These are phyloP conservation scores for Lotmaria passim DNA, from an alignment of 208 protist species.

Conservation along the genomic window DNA sequence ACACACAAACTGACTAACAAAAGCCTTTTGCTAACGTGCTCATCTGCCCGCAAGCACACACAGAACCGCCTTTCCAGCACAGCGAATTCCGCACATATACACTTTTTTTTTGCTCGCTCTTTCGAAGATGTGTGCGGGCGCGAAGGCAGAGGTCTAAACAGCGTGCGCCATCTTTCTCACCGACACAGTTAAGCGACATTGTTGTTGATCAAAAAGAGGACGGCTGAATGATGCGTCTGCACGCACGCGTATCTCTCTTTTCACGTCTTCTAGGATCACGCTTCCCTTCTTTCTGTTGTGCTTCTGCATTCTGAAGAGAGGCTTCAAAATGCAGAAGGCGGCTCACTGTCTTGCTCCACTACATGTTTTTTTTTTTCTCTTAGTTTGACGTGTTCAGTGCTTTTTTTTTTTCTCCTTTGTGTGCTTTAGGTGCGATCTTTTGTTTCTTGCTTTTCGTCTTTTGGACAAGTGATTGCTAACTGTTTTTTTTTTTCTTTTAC, in stretches of 20 bases:
- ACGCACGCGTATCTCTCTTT: not conserved
- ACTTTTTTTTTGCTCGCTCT: conserved; percentile 1
- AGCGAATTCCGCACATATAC: too few relatives aligned
- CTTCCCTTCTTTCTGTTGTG: not conserved
- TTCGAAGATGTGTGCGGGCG: too few relatives aligned
- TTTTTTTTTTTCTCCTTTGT: conserved; percentile 7
- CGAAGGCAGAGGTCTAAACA: not conserved
- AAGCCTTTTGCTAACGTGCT: too few relatives aligned
- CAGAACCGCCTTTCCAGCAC: too few relatives aligned
- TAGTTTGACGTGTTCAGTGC: not conserved
- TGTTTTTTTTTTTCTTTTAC: conserved; percentile 12
- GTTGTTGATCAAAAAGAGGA: not conserved
- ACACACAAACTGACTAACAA: too few relatives aligned
- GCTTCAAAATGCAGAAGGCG: not conserved
- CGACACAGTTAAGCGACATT: conserved; percentile 11
- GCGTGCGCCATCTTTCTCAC: conserved; percentile 11
- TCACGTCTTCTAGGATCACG: not conserved
- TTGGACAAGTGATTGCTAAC: not conserved
- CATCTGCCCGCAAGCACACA: too few relatives aligned
- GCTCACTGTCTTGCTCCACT: too few relatives aligned
- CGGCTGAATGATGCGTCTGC: not conserved
- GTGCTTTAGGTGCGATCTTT: not conserved
- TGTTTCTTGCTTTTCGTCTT: not conserved
- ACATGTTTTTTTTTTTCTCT: too few relatives aligned
- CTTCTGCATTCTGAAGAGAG: not conserved